These are phyloP conservation scores for Monosporascus sp. DNA, from an alignment of 2,329 filamentous ascomycete species.

Conservation along the genomic window DNA sequence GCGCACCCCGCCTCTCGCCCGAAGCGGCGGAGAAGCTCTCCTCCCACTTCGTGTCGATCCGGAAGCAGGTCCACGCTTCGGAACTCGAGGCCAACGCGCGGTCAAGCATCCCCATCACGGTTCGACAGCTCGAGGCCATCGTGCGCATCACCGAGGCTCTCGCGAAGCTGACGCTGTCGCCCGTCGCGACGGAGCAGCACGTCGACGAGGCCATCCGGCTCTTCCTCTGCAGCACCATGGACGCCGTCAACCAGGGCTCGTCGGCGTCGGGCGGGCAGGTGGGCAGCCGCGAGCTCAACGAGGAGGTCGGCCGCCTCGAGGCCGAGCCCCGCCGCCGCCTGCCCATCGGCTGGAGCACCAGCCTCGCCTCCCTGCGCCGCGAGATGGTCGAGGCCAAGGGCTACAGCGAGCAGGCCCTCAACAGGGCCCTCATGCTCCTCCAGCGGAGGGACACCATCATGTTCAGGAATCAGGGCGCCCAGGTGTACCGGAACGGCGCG, in stretches of 20 bases:
- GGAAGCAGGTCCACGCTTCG: constrained; percentile 85
- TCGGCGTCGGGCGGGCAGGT: constrained; percentile 41
- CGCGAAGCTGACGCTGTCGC: constrained; percentile 81
- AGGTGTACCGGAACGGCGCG: constrained; percentile 69
- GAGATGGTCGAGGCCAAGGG: constrained; percentile 92
- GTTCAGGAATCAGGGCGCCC: constrained; percentile 69
- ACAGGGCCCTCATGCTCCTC: constrained; percentile 77
- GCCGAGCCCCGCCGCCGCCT: constrained; percentile 80
- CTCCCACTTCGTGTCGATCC: constrained; percentile 94
- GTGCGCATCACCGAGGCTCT: constrained; percentile 95
- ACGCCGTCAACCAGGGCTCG: constrained; percentile 87
- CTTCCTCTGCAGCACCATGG: constrained; percentile 96
- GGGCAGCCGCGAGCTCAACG: constrained; percentile 82
- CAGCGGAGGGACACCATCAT: constrained; percentile 83
- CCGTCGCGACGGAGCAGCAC: constrained; percentile 82
- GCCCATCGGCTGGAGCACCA: constrained; percentile 94
- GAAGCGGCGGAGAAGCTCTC: constrained; percentile 94
- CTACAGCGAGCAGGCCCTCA: constrained; percentile 81
- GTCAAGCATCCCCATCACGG: constrained; percentile 93
- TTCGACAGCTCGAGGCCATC: constrained; percentile 94
- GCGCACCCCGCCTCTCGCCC: constrained; percentile 82
- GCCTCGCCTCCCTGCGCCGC: constrained; percentile 73
- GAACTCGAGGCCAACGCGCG: constrained; percentile 87
- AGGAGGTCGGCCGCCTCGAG: constrained; percentile 82
- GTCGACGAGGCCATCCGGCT: constrained; percentile 96